Evolutionary conservation across 805 yeast genomes (phyloP), one percentile per base, ranked within the genome.

Genomic region (Saturnispora hagleri): DNA sequence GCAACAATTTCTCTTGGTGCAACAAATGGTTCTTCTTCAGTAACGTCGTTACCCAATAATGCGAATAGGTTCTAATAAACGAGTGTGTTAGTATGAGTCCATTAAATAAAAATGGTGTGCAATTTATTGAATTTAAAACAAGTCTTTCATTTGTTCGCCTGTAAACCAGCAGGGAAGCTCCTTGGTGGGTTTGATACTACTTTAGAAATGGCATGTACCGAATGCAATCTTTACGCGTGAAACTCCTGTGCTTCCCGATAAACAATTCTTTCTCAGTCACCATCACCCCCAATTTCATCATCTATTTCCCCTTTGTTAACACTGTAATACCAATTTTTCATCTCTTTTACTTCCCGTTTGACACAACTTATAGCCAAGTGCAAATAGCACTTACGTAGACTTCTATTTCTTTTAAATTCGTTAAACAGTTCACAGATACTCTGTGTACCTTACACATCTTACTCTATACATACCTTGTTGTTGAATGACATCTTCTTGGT

Each of bases 31-130:
- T 75, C 79, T 64, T 81, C 85, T 72, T 84, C 95, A 69, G 86
- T 90, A 63, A 86, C 87, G 76, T 87, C 95, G 81, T 87, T 86
- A 71, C 86, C 93, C 76, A 86, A 77, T 72, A 86, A 79, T 72
- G 80, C 86, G 73, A 76, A 86, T 70, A 87, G 86, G 76, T 86
- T 86, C 88, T 83, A 62, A 22, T 22, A 18, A 9, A 31, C 9
- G 17, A 6, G 17, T n/a, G 26, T 5, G 50, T 47, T 41, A 41
- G 44, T 47, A 42, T 47, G 9, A 26, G 28, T 26, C 28, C 9
- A 26, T 26, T 8, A 26, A 7, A 26, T 26, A 26, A 3, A 26
- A 26, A 26, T 26, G 9, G 10, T 26, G 9, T 26, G 28, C 7
- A 26, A 26, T 8, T 26, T 26, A 7, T 5, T 26, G 9, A 26